Evolutionary conservation across 352 stramenopile species (phyloP), one percentile per base, ranked within the genome.

Genomic region (Phytophthora nicotianae): DNA sequence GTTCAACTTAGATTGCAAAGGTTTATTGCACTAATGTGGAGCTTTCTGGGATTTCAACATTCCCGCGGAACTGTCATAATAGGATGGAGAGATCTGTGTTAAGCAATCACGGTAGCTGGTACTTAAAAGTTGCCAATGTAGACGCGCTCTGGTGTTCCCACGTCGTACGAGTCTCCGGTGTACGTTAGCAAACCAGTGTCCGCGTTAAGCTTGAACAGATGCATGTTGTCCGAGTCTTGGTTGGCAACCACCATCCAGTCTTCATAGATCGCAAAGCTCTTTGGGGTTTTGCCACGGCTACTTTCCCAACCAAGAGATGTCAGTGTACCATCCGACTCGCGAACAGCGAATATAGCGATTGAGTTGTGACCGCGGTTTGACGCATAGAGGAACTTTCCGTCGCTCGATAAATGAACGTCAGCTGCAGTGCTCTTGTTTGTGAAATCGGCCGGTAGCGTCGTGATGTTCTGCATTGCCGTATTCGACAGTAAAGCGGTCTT

Each of bases 351-450:
- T 5, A 86, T 83, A 5, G 79, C 75, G 45, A 88, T 86, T 33
- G 73, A 84, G 64, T 90, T 57, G 52, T 90, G 79, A 19, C 72
- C 74, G 37, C 81, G 81, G 68, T 88, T 90, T 23, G 81, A 88
- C 41, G 77, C 70, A 74, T 87, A 90, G 19, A 90, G 46, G 53
- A 86, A 90, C 37, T 79, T 67, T 47, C 75, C 76, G 59, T 76
- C 69, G 17, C 55, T 69, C 2, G 81, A 87, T 16, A 86, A 38
- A 48, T 87, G 67, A 56, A 90, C 83, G 35, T 86, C 81, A 23
- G 77, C 77, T 20, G 64, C 73, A 2, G 60, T 54, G 4, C 55
- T 72, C 38, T 6, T 38, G 37, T 69, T 68, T 16, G 19, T 76
- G 20, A 74, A 84, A 20, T 55, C 58, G 0, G 20, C 40, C 4